Evolutionary conservation across 768 basidiomycete genomes (phyloP).

Genomic region (Strobilomyces dryophilus): DNA sequence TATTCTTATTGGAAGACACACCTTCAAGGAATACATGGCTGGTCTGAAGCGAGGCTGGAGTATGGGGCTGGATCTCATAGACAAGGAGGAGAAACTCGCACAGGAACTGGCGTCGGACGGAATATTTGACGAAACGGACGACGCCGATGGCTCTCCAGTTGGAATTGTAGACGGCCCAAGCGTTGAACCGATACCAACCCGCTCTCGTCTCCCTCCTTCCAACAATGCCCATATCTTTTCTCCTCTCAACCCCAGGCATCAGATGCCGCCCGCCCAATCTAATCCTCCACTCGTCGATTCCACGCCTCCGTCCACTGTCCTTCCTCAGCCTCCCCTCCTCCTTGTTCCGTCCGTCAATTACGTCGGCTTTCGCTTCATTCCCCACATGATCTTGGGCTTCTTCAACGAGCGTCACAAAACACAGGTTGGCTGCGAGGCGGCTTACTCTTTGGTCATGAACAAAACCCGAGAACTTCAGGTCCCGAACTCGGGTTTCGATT

Average conservation of each 20-base stretch:
- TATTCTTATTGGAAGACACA: slow-evolving; percentile 81
- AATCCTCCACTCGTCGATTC: slow-evolving; percentile 34
- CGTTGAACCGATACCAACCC: slow-evolving; percentile 40
- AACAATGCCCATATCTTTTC: slow-evolving; percentile 31
- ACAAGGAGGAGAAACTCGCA: slow-evolving; percentile 69
- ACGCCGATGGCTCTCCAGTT: slow-evolving; percentile 22
- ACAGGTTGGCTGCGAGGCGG: slow-evolving; percentile 76
- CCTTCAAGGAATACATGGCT: slow-evolving; percentile 92
- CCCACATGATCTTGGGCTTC: slow-evolving; percentile 87
- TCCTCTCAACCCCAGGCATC: slow-evolving; percentile 25
- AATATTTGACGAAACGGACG: slow-evolving; percentile 67
- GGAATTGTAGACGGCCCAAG: slow-evolving; percentile 27
- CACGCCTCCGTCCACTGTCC: slow-evolving; percentile 52
- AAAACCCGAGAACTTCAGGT: slow-evolving; percentile 57
- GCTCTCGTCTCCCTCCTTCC: slow-evolving; percentile 34
- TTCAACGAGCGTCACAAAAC: slow-evolving; percentile 87
- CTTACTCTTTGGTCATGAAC: slow-evolving; percentile 64
- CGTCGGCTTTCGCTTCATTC: slow-evolving; percentile 80
- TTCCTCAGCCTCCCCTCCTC: slow-evolving; percentile 74
- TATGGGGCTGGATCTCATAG: slow-evolving; percentile 60
- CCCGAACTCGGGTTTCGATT: slow-evolving; percentile 18
- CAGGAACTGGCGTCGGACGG: slow-evolving; percentile 66
- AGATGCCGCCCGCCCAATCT: slow-evolving; percentile 12
- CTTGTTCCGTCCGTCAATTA: slow-evolving; percentile 71
- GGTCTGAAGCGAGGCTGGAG: slow-evolving; percentile 86